Percentiles rank a stretch among this genome's conserved stretches.
phyloP scores from a whole-genome alignment of 2,329 filamentous ascomycete genomes.

The Hawksworthiomyces lignivorus region DNA sequence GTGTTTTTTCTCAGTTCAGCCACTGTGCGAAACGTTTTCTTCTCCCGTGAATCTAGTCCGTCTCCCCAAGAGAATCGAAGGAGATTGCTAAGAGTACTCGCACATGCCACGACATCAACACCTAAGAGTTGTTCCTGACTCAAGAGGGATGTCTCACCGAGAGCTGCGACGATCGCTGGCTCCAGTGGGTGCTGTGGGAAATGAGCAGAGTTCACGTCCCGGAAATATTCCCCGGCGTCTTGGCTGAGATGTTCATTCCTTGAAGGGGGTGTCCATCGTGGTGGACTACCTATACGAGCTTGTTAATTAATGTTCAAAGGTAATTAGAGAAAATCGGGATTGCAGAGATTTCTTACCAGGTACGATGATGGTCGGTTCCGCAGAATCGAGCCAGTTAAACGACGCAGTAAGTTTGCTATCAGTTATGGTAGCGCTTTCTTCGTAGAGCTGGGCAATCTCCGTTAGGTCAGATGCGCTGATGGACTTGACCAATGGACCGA shows the following conservation, averaged over 20 bases:
- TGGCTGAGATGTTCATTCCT: slow-evolving; percentile 26
- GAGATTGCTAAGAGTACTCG: slow-evolving; percentile 54
- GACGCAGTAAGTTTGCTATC: slow-evolving; percentile 23
- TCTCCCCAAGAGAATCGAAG: slow-evolving; percentile 42
- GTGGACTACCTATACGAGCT: slow-evolving; percentile 44
- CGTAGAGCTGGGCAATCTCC: slow-evolving; percentile 11
- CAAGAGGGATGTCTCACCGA: slow-evolving; percentile 26
- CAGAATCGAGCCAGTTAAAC: slow-evolving; percentile 28
- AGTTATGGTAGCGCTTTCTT: slow-evolving; percentile 16
- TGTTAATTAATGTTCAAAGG: no score
- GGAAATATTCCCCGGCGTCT: slow-evolving; percentile 43
- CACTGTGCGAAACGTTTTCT: slow-evolving; percentile 48
- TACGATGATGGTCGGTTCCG: slow-evolving; percentile 21
- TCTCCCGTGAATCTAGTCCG: slow-evolving; percentile 12
- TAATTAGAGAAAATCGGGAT: not conserved
- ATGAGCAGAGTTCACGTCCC: slow-evolving; percentile 45
- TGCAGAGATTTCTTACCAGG: slow-evolving; percentile 22
- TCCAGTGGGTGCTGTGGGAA: slow-evolving; percentile 44
- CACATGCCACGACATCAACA: slow-evolving; percentile 52
- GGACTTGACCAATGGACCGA: slow-evolving; percentile 16
- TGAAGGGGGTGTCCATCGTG: slow-evolving; percentile 38
- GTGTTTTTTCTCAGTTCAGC: slow-evolving; percentile 48
- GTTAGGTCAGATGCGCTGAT: slow-evolving; percentile 13
- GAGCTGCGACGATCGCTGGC: slow-evolving; percentile 32
- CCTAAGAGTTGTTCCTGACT: no score